phyloP scores from a whole-genome alignment of 2,329 filamentous ascomycete genomes.

The Lasiodiplodia hormozganensis region DNA sequence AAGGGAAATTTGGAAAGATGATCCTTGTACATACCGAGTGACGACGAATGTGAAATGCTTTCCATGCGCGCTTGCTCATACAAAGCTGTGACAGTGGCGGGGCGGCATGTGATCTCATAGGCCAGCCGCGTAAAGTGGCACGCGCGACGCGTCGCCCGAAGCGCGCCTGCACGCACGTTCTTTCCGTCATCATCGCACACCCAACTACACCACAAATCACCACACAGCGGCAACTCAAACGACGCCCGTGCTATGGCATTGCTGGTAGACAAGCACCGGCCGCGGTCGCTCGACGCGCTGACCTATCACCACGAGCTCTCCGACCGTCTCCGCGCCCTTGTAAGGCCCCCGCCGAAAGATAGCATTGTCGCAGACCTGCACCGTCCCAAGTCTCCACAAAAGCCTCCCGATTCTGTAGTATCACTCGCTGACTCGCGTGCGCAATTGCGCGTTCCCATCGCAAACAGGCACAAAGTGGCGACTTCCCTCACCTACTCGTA shows the following conservation, averaged over 20 bases:
- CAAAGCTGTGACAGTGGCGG: not conserved
- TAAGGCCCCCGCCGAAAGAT: constrained; percentile 54
- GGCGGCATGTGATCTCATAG: constrained; percentile 15
- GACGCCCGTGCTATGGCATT: constrained; percentile 60
- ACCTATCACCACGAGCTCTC: constrained; percentile 92
- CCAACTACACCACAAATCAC: not conserved
- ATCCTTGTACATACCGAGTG: not conserved
- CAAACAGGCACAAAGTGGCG: constrained; percentile 85
- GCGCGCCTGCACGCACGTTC: constrained; percentile 5
- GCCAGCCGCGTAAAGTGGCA: constrained; percentile 2
- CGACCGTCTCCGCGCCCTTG: constrained; percentile 82
- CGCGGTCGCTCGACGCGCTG: constrained; percentile 76
- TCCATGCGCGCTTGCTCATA: not conserved
- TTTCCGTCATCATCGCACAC: not conserved
- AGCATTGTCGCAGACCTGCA: not conserved
- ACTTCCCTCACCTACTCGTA: constrained; percentile 96
- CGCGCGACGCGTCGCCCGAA: constrained; percentile 25
- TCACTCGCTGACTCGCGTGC: constrained; percentile 23
- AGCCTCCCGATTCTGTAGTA: constrained; percentile 14
- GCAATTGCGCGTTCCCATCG: constrained; percentile 29
- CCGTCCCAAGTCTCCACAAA: not conserved
- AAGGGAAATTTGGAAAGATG: constrained; percentile 13
- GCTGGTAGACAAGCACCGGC: constrained; percentile 70
- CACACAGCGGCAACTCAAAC: not conserved
- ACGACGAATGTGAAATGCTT: not conserved